A percentile compares a stretch with the other conserved stretches of the same genome.
Conservation (phyloP, 805 yeast genomes). For the Yamadazyma laniorum region DNA sequence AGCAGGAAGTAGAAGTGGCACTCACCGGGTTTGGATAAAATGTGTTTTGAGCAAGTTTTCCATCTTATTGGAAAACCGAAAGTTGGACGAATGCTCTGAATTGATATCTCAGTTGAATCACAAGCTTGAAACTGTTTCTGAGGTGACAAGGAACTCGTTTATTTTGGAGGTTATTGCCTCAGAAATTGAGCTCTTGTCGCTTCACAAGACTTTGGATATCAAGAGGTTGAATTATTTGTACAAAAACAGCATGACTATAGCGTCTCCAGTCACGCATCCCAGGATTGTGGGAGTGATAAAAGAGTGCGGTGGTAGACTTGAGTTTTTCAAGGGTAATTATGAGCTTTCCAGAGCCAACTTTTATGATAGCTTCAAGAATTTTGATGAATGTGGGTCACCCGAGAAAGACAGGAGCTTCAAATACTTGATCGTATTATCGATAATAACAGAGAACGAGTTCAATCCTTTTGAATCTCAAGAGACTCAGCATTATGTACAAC, state of each 20-base stretch:
- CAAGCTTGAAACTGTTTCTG: conserved; percentile 38
- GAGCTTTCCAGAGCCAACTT: conserved; percentile 64
- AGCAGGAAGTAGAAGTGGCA: conserved; percentile 17
- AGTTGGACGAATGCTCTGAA: conserved; percentile 30
- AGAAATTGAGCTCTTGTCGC: conserved; percentile 55
- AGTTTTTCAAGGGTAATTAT: conserved; percentile 59
- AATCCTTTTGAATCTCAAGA: conserved; percentile 75
- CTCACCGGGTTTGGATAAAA: conserved; percentile 47
- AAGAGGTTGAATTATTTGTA: conserved; percentile 48
- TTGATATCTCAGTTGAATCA: conserved; percentile 38
- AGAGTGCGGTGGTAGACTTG: conserved; percentile 73
- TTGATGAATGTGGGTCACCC: conserved; percentile 44
- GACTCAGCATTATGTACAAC: conserved; percentile 49
- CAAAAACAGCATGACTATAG: conserved; percentile 39
- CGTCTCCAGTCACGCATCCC: conserved; percentile 74
- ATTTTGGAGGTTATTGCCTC: conserved; percentile 65
- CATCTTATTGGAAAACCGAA: conserved; percentile 28
- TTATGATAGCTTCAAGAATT: conserved; percentile 44
- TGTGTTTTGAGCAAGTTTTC: conserved; percentile 46
- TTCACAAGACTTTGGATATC: conserved; percentile 29
- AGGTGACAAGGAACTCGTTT: conserved; percentile 45
- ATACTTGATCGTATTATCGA: conserved; percentile 58
- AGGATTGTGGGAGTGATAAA: conserved; percentile 68
- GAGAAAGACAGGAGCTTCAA: conserved; percentile 56
- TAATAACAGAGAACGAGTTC: conserved; percentile 62